Conservation (phyloP, 2,329 filamentous ascomycete species). For the Gnomoniopsis sp. region DNA sequence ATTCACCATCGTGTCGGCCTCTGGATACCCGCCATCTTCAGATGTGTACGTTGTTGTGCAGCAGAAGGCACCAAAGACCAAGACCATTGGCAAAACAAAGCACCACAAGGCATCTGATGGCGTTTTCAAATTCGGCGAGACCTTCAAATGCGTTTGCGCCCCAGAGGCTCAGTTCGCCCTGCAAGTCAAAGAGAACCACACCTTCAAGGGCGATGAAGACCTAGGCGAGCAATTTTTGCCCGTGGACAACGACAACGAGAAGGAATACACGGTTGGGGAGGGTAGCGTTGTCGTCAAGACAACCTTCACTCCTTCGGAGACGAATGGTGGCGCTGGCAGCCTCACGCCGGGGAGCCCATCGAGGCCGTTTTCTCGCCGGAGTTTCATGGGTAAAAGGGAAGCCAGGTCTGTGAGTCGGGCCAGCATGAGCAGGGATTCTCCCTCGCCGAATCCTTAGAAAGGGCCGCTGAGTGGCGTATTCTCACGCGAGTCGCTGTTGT, state of each 20-base stretch:
- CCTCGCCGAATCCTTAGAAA: slow-evolving; percentile 25
- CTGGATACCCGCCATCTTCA: slow-evolving; percentile 70
- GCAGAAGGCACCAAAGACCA: slow-evolving; percentile 65
- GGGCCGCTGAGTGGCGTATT: slow-evolving; percentile 12
- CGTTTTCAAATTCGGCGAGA: slow-evolving; percentile 69
- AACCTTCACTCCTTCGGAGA: slow-evolving; percentile 58
- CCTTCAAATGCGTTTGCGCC: slow-evolving; percentile 72
- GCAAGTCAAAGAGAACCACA: slow-evolving; percentile 79
- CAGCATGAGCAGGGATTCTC: slow-evolving; percentile 40
- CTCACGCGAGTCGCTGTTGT: slow-evolving; percentile 14
- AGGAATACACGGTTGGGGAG: slow-evolving; percentile 69
- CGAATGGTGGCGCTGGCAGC: slow-evolving; percentile 25
- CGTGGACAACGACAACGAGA: slow-evolving; percentile 68
- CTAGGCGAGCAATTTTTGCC: slow-evolving; percentile 88
- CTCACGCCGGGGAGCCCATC: slow-evolving; percentile 44
- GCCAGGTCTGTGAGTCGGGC: slow-evolving; percentile 25
- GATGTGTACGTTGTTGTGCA: slow-evolving; percentile 77
- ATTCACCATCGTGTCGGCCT: slow-evolving; percentile 76
- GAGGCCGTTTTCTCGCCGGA: slow-evolving; percentile 42
- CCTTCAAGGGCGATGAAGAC: slow-evolving; percentile 77
- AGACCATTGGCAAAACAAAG: slow-evolving; percentile 88
- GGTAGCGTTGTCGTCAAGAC: slow-evolving; percentile 73
- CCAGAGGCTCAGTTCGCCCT: slow-evolving; percentile 85
- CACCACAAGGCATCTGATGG: slow-evolving; percentile 72
- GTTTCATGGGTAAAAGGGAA: slow-evolving; percentile 54